Evolutionary conservation across 331 rosid genomes (phyloP).

Genomic region (Malus hybrid): DNA sequence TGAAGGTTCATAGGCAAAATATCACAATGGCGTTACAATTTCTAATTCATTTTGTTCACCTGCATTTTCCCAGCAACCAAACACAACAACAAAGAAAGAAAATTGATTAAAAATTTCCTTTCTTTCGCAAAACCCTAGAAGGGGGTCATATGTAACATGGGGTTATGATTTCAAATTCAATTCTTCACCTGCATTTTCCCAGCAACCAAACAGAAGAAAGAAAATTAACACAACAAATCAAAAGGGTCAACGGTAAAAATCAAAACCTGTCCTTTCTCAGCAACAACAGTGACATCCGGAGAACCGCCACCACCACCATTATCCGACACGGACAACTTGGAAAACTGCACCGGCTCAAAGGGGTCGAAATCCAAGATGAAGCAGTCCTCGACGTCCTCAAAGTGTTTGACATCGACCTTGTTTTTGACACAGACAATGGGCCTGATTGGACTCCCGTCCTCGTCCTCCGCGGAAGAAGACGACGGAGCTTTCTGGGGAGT

Average conservation of each 20-base stretch:
- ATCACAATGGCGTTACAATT: not conserved
- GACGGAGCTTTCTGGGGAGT: not conserved
- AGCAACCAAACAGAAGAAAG: not conserved
- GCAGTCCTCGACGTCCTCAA: conserved; percentile 53
- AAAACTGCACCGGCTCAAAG: conserved; percentile 4
- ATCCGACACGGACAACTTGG: conserved; percentile 13
- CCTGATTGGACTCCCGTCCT: conserved; percentile 27
- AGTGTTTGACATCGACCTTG: not conserved
- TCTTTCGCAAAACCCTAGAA: not conserved
- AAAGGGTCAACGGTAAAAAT: not conserved
- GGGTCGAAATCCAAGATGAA: conserved; percentile 63
- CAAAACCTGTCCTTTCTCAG: conserved; percentile 60
- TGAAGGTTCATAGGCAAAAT: no score
- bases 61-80: no score
- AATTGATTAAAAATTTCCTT: not conserved
- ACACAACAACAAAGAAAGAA: no score
- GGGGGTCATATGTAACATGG: not conserved
- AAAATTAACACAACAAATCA: not conserved
- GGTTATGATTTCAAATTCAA: not conserved
- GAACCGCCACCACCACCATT: not conserved
- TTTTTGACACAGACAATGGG: conserved; percentile 28
- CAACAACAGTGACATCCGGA: conserved; percentile 32
- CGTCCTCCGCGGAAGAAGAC: not conserved
- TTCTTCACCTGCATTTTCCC: not conserved
- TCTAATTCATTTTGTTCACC: not conserved